Conservation (phyloP, 192 early-diverging fungal genomes). For the Gigaspora rosea region DNA sequence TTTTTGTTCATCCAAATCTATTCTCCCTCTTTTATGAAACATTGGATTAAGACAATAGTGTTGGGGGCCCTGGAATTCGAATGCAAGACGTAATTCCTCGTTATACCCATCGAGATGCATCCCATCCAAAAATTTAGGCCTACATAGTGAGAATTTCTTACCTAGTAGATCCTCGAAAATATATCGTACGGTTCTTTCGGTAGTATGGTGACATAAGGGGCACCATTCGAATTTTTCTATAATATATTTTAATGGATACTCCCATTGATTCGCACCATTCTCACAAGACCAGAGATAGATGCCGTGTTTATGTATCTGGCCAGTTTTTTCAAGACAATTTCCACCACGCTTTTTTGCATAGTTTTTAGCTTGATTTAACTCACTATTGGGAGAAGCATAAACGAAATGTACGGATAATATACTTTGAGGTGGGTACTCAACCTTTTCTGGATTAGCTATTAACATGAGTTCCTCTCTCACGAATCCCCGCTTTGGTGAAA, state of each 20-base stretch:
- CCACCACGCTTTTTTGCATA: neutral
- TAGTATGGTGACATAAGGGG: neutral
- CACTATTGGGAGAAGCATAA: too few species aligned
- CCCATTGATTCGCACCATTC: neutral
- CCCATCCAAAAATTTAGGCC: neutral
- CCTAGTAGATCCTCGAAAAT: constrained; percentile 17
- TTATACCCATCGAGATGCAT: constrained; percentile 12
- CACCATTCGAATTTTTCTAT: constrained; percentile 5
- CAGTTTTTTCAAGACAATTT: neutral
- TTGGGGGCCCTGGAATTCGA: too few species aligned
- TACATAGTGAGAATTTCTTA: constrained; percentile 4
- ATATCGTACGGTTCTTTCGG: neutral
- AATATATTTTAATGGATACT: neutral
- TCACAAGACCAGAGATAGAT: constrained; percentile 18
- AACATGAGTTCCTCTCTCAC: constrained; percentile 1
- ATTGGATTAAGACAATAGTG: too few species aligned
- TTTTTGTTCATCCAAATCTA: too few species aligned
- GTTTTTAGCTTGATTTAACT: too few species aligned
- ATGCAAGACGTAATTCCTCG: too few species aligned
- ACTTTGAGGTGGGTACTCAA: too few species aligned
- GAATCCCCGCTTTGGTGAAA: constrained; percentile 13
- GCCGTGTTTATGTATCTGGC: neutral
- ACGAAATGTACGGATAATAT: constrained; percentile 1
- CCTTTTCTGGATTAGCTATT: too few species aligned
- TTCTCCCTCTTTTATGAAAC: too few species aligned